Base-by-base conservation (phyloP, 192 early-diverging fungal genomes). In the Gryganskiella cystojenkinii region DNA sequence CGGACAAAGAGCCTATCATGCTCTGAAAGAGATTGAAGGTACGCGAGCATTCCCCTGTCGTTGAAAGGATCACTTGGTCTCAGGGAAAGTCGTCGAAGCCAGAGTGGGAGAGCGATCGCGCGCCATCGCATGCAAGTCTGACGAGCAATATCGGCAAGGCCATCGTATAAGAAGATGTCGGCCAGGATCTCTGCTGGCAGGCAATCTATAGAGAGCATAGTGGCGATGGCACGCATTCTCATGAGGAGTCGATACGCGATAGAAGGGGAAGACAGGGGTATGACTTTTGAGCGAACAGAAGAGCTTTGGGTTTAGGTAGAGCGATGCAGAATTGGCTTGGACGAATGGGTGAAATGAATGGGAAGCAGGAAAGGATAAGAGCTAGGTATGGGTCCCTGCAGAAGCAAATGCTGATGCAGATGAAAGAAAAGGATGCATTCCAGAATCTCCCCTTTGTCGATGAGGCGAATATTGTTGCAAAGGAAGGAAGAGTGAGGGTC, bases 51-150 rank as follows among this genome's bases (percentile, higher is more conserved):
- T 13, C 74, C 74, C 20, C 43, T 24, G 61, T 78, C 67, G 28
- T 64, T 69, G 66, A 78, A 78, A 30, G 74, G 67, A 24, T 78
- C 66, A 13, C 74, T 78, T 11, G 74, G 67, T 1, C 59, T 59
- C 34, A 78, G 65, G 19, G 35, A 34, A 11, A 78, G 49, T 13
- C 66, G 65, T 27, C 67, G 45, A 10, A 69, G 43, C 74, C 74
- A 78, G 30, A 78, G 50, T 0, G 74, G 74, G 4, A 78, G 42
- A 9, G 74, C 66, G 35, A 78, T 69, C 24, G 22, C 42, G 3
- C 74, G 61, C 74, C 74, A 78, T 13, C 66, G 60, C 35, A 28
- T 34, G 33, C 74, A 78, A 19, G 69, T 61, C 44, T 69, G 74
- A 14, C 74, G 74, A 20, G 74, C 53, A 46, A 78, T 78, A 31